A percentile compares a stretch with the other conserved stretches of the same genome.
Evolutionary conservation across 2,329 filamentous ascomycete species (phyloP).

Genomic region (Gaeumannomyces sp.): DNA sequence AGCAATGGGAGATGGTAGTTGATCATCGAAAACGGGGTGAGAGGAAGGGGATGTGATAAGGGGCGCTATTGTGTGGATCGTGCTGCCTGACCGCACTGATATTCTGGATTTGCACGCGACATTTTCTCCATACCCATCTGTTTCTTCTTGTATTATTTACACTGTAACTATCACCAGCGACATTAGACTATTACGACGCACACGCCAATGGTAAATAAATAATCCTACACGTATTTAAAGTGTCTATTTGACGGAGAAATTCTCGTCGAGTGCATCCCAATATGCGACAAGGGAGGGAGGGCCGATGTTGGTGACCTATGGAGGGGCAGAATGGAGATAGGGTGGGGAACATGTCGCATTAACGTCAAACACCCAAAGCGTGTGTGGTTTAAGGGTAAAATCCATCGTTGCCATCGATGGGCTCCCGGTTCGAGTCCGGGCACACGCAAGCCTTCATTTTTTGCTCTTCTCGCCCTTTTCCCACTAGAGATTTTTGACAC

Average conservation of each 20-base stretch:
- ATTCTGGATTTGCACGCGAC: neutral
- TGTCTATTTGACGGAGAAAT: no score
- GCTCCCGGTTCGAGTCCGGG: conserved; percentile 18
- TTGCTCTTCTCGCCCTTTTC: neutral
- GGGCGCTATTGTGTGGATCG: no score
- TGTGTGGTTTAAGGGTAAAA: conserved; percentile 46
- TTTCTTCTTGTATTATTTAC: neutral
- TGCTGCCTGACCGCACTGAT: no score
- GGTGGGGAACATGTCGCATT: neutral
- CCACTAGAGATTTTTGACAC: no score
- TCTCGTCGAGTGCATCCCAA: no score
- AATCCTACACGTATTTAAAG: neutral
- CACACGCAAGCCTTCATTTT: neutral
- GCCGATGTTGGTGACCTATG: no score
- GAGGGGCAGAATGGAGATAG: neutral
- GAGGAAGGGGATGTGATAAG: neutral
- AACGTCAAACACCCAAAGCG: neutral
- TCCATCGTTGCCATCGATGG: conserved; percentile 48
- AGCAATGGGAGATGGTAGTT: neutral
- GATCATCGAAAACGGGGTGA: no score
- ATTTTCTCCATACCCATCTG: neutral
- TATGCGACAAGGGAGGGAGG: no score
- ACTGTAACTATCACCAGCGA: neutral
- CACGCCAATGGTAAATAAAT: neutral
- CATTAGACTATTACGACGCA: neutral